Evolutionary conservation across 805 yeast genomes (phyloP), one percentile per base, ranked within the genome.

Genomic region (Hemisphaericaspora nanyangensis): DNA sequence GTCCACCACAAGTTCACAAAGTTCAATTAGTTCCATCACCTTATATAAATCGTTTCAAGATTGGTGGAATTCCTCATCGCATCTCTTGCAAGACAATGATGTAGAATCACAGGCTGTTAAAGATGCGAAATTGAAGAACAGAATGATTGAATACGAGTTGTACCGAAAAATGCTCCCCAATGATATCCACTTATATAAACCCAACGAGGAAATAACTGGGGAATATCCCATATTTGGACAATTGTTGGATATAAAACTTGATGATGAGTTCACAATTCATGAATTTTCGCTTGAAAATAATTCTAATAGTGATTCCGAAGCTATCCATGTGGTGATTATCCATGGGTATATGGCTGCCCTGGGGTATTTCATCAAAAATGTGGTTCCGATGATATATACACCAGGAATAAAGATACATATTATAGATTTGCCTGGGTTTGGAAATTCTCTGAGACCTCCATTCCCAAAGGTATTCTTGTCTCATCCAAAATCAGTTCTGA

Each of bases 311-410:
- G 39, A 37, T 5, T 48, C 51, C 0, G 50, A 43, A 7, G 46
- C 35, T 28, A 41, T 37, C 6, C 59, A 61, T 32, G 35, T 65
- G 4, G 72, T 68, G 7, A 46, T 68, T 0, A 56, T 67, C 13
- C 73, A 68, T 42, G 73, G 73, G 5, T 68, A 66, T 46, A 67
- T 68, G 73, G 73, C 73, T 2, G 71, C 73, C 1, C 48, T 61
- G 43, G 73, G 72, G 5, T 68, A 59, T 46, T 67, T 64, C 37
- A 51, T 66, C 37, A 65, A 64, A 46, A 68, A 67, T 37, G 48
- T 64, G 18, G 72, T 65, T 41, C 43, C 43, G 3, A 39, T 67
- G n/a, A 50, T 60, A 17, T 44, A 61, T 5, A 52, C 51, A 35
- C 61, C 63, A 3, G 65, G 68, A 6, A 19, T 64, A n/a, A 49